Conservation (phyloP, 75 land plant genomes). For the Pinus tabuliformis region DNA sequence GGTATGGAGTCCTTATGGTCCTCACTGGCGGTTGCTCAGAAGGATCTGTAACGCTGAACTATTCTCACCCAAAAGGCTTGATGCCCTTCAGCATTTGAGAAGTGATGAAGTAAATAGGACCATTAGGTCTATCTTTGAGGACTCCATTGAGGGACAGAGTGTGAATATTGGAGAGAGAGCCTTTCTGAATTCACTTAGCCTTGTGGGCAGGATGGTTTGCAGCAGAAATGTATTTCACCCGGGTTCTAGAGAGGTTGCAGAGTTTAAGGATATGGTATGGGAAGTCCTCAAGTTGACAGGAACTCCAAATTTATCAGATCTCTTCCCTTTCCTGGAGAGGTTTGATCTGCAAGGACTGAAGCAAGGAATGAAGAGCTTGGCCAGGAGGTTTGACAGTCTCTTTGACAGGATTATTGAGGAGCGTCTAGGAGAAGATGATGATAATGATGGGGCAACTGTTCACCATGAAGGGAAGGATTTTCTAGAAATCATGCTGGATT, state of each 20-base stretch:
- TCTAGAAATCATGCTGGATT: background rate
- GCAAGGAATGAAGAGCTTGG: background rate
- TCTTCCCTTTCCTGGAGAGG: conserved; percentile 5
- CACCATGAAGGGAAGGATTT: conserved; percentile 1
- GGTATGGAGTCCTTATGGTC: background rate
- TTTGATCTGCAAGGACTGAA: conserved; percentile 8
- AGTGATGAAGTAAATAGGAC: background rate
- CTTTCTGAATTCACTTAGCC: background rate
- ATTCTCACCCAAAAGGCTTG: conserved; percentile 2
- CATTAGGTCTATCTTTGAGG: background rate
- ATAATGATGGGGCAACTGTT: too few relatives aligned
- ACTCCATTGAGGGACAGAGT: background rate
- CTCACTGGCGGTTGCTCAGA: conserved; percentile 2
- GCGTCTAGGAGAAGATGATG: background rate
- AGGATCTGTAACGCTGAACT: conserved; percentile 3
- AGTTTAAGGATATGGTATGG: conserved; percentile 4
- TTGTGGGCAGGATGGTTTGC: background rate
- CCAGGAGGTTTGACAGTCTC: background rate
- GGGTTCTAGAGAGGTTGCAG: conserved; percentile 1
- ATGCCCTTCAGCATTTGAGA: conserved; percentile 5
- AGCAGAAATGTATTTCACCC: background rate
- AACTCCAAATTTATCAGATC: conserved; percentile 1
- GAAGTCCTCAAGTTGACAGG: background rate
- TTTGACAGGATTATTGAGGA: conserved; percentile 3
- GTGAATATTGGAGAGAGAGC: background rate